Conservation (phyloP, 2,329 filamentous ascomycete genomes). For the Nemania diffusa region DNA sequence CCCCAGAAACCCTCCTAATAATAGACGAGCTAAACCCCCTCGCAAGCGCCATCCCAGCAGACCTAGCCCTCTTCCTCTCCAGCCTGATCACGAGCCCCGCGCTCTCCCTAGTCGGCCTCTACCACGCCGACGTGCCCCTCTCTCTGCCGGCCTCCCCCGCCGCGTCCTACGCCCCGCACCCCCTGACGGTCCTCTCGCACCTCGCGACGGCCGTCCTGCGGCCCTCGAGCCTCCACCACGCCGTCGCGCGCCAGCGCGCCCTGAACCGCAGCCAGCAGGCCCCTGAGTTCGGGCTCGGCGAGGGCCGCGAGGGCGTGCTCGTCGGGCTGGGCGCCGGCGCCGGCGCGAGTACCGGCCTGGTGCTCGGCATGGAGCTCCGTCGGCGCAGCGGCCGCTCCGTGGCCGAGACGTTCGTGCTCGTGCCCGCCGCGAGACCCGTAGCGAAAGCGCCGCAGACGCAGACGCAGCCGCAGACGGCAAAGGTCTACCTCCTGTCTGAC, state of each 20-base stretch:
- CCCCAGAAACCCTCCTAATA: conserved; percentile 75
- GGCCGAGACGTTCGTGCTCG: conserved; percentile 71
- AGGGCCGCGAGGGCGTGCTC: conserved; percentile 81
- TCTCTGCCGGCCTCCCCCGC: conserved; percentile 48
- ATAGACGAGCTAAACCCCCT: conserved; percentile 83
- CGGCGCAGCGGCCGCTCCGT: conserved; percentile 84
- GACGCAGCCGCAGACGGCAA: conserved; percentile 44
- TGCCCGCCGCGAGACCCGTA: conserved; percentile 39
- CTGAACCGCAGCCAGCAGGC: conserved; percentile 77
- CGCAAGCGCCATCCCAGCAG: conserved; percentile 61
- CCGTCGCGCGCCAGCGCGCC: conserved; percentile 78
- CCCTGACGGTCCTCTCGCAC: conserved; percentile 79
- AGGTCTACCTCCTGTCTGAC: conserved; percentile 74
- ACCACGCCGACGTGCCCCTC: conserved; percentile 82
- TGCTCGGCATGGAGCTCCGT: conserved; percentile 87
- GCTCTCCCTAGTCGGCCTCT: conserved; percentile 79
- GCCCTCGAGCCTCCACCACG: conserved; percentile 77
- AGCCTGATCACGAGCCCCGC: conserved; percentile 72
- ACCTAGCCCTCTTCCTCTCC: conserved; percentile 75
- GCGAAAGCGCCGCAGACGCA: conserved; percentile 32
- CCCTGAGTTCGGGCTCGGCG: conserved; percentile 81
- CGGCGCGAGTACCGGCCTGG: conserved; percentile 60
- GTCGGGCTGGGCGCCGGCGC: conserved; percentile 64
- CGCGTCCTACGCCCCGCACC: conserved; percentile 69
- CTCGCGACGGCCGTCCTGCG: conserved; percentile 89